Evolutionary conservation across 176 grass and related monocot genomes (phyloP).

Genomic region (Thalia dealbata): DNA sequence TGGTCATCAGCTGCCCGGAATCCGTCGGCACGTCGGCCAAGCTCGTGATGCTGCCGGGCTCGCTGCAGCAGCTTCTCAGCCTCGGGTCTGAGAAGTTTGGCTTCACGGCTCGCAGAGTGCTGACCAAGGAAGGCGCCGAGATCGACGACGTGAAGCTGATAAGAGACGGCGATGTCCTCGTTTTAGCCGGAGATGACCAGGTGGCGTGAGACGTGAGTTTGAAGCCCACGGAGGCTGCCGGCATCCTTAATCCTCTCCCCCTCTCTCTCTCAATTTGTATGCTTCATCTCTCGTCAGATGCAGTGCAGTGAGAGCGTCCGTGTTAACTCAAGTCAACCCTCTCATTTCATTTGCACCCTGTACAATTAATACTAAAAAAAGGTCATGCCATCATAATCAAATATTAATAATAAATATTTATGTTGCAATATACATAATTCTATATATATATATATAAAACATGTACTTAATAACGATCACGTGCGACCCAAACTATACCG

Average conservation of each 20-base stretch:
- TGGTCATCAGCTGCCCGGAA: constrained; percentile 68
- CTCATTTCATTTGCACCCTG: too few species aligned
- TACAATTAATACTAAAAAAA: too few species aligned
- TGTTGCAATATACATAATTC: too few species aligned
- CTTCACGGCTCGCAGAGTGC: constrained; percentile 36
- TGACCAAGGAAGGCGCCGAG: constrained; percentile 58
- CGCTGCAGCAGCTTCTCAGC: constrained; percentile 57
- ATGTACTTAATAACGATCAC: too few species aligned
- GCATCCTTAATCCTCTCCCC: neutral
- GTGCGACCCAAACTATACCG: too few species aligned
- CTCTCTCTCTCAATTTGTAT: too few species aligned
- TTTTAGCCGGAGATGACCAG: constrained; percentile 26
- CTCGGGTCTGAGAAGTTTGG: constrained; percentile 52
- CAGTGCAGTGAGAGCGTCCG: too few species aligned
- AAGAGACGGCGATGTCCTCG: constrained; percentile 70
- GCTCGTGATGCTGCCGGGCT: constrained; percentile 53
- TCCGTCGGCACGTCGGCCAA: constrained; percentile 34
- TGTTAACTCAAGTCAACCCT: too few species aligned
- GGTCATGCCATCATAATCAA: too few species aligned
- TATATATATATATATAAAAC: too few species aligned
- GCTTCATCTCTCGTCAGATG: too few species aligned
- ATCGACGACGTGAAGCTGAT: constrained; percentile 68
- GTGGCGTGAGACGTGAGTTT: neutral
- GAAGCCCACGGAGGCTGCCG: neutral
- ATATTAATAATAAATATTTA: too few species aligned